Conservation (phyloP, 31 red algal species). For the Odonthalia washingtoniensis region DNA sequence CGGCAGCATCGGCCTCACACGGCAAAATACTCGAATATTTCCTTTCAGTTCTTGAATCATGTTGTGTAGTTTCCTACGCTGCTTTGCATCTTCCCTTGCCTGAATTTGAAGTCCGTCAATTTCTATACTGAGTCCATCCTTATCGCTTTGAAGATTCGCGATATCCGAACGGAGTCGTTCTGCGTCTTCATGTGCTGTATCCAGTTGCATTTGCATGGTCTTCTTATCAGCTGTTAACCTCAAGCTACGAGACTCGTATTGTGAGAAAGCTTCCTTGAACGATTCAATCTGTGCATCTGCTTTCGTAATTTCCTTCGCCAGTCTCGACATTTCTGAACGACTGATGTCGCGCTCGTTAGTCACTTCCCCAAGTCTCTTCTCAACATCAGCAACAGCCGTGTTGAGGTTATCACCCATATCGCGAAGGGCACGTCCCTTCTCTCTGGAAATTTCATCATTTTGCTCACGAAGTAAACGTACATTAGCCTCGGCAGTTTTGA, state of each 20-base stretch:
- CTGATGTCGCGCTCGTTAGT: conserved; percentile 28
- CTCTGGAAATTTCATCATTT: background rate
- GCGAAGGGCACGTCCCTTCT: background rate
- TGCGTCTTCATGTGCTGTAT: conserved; percentile 28
- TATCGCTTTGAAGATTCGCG: background rate
- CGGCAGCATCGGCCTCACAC: conserved; percentile 76
- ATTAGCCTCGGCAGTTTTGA: background rate
- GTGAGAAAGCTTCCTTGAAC: conserved; percentile 41
- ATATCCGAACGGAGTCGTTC: background rate
- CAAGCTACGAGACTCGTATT: conserved; percentile 24
- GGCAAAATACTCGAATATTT: conserved; percentile 99
- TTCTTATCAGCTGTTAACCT: conserved; percentile 29
- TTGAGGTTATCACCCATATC: background rate
- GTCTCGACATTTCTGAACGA: background rate
- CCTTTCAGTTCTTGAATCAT: conserved; percentile 96
- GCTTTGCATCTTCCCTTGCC: conserved; percentile 72
- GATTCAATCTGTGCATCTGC: conserved; percentile 1
- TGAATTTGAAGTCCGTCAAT: conserved; percentile 65
- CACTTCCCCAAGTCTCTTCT: background rate
- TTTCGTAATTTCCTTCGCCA: conserved; percentile 12
- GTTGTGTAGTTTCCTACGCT: conserved; percentile 88
- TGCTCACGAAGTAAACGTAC: background rate
- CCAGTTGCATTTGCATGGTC: conserved; percentile 29
- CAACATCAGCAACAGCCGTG: conserved; percentile 9
- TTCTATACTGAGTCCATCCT: conserved; percentile 14